These are phyloP conservation scores for Aspergillus piperis DNA, from an alignment of 2,329 filamentous ascomycete species.

Conservation along the genomic window DNA sequence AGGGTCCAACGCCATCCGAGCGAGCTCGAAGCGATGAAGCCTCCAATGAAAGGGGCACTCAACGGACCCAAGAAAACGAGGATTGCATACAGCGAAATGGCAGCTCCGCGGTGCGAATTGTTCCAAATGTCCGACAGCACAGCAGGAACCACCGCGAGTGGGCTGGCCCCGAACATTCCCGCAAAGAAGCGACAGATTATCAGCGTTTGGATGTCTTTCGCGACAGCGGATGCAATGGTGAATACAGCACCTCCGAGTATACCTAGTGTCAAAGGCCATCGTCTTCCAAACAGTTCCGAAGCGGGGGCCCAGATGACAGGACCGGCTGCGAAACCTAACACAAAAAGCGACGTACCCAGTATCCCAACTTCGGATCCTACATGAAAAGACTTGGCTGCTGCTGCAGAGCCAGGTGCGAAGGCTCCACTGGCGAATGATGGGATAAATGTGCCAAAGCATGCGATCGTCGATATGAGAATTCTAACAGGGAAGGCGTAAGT, in stretches of 20 bases:
- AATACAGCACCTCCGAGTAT: slow-evolving; percentile 46
- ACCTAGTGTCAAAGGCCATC: slow-evolving; percentile 48
- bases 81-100: slow-evolving; percentile 52
- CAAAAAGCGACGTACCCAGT: slow-evolving; percentile 50
- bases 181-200: slow-evolving; percentile 50
- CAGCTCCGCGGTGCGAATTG: slow-evolving; percentile 46
- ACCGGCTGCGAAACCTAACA: slow-evolving; percentile 51
- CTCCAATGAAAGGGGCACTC: slow-evolving; percentile 55
- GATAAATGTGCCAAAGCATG: slow-evolving; percentile 50
- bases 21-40: slow-evolving; percentile 53
- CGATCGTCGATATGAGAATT: slow-evolving; percentile 24
- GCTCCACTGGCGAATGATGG: slow-evolving; percentile 59
- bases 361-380: slow-evolving; percentile 45
- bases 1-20: slow-evolving; percentile 55
- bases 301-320: slow-evolving; percentile 64
- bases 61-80: slow-evolving; percentile 55
- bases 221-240: slow-evolving; percentile 47
- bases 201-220: slow-evolving; percentile 41
- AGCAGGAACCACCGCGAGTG: slow-evolving; percentile 46
- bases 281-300: slow-evolving; percentile 61
- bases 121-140: slow-evolving; percentile 56
- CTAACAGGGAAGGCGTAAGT: slow-evolving; percentile 4
- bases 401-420: slow-evolving; percentile 64
- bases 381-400: slow-evolving; percentile 53
- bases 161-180: slow-evolving; percentile 47